A percentile compares a stretch with the other conserved stretches of the same genome.
phyloP scores from a whole-genome alignment of 257 asterid genomes.

The Fraxinus cuspidata region DNA sequence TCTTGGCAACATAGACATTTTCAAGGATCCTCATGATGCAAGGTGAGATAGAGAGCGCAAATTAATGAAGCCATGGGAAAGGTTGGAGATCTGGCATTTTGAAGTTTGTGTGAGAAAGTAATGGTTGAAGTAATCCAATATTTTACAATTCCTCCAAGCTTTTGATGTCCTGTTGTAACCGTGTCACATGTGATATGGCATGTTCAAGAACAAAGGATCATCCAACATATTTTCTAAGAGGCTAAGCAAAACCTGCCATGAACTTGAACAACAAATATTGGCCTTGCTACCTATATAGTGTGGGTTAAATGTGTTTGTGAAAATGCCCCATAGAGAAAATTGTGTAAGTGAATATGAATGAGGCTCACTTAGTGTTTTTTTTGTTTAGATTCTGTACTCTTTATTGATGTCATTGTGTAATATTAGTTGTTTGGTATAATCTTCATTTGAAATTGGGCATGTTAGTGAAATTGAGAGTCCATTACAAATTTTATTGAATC shows the following conservation, averaged over 20 bases:
- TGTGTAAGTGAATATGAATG: no score
- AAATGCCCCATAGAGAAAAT: no score
- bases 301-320: no score
- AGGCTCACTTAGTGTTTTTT: no score
- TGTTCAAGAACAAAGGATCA: slow-evolving; percentile 51
- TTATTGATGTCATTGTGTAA: no score
- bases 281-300: slow-evolving; percentile 37
- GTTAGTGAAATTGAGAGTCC: no score
- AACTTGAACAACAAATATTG: slow-evolving; percentile 42
- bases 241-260: slow-evolving; percentile 41
- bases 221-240: slow-evolving; percentile 43
- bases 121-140: slow-evolving; percentile 45
- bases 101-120: slow-evolving; percentile 29
- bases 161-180: slow-evolving; percentile 41
- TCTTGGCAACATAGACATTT: background rate
- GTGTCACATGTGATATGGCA: slow-evolving; percentile 36
- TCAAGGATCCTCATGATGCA: slow-evolving; percentile 11
- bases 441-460: no score
- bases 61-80: slow-evolving; percentile 28
- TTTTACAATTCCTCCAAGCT: slow-evolving; percentile 45
- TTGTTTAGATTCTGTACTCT: no score
- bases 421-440: no score
- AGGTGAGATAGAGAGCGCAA: background rate
- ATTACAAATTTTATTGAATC: no score
- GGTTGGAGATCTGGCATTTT: slow-evolving; percentile 22